Conservation (phyloP, 2,329 filamentous ascomycete species). For the Trichophyton benhamiae region DNA sequence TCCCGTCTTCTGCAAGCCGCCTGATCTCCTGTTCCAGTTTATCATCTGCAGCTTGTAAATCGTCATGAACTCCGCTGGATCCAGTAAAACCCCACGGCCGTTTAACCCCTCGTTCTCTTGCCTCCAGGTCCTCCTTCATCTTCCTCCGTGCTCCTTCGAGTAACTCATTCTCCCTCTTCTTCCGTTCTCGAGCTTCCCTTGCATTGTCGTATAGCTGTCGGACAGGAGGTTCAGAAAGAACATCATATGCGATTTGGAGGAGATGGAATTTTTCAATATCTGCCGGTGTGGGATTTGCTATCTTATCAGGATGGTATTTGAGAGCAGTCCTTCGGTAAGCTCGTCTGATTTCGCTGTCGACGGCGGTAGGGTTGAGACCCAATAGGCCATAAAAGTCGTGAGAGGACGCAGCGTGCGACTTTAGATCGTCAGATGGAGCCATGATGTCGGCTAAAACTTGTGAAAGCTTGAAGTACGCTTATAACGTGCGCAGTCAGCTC, state of each 20-base stretch:
- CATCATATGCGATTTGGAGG: constrained; percentile 73
- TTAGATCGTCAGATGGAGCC: constrained; percentile 32
- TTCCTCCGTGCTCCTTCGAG: constrained; percentile 61
- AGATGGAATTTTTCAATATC: constrained; percentile 75
- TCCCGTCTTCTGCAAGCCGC: constrained; percentile 42
- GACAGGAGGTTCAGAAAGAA: constrained; percentile 58
- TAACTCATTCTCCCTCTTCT: constrained; percentile 56
- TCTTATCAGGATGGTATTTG: constrained; percentile 92
- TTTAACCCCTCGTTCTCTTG: constrained; percentile 55
- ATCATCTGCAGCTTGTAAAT: constrained; percentile 31
- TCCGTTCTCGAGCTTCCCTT: constrained; percentile 57
- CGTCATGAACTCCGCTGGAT: constrained; percentile 29
- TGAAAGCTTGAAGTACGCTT: neutral
- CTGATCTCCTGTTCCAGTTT: constrained; percentile 41
- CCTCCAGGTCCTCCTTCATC: constrained; percentile 79
- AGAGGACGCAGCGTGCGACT: constrained; percentile 49
- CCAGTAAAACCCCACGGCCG: constrained; percentile 37
- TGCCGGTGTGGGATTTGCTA: constrained; percentile 50
- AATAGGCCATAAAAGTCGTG: constrained; percentile 70
- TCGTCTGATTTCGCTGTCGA: constrained; percentile 62
- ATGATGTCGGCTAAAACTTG: constrained; percentile 14
- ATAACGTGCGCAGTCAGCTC: neutral
- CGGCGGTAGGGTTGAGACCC: constrained; percentile 50
- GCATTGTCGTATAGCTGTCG: constrained; percentile 68
- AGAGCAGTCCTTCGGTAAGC: constrained; percentile 76